Base-by-base conservation (phyloP, 1,284 basidiomycete genomes). In the Caloboletus firmus region DNA sequence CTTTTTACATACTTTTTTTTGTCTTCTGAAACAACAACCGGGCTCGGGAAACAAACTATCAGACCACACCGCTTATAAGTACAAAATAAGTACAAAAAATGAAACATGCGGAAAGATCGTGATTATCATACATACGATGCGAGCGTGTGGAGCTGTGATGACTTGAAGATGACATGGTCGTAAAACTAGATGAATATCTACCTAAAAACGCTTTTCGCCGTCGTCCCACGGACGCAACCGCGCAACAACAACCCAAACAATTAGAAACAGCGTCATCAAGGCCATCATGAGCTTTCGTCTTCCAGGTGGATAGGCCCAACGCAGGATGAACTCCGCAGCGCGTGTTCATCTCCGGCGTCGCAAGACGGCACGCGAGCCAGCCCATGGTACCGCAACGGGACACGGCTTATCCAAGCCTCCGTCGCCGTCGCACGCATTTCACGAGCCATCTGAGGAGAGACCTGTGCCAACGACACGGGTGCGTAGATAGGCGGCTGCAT, bases 371-470 rank as follows among this genome's bases (percentile, higher is more conserved):
- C 31, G 5, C 49, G 55, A 20, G 26, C n/a, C 15, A 20, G 39
- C 22, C 31, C 40, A 31, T 43, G 51, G 15, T 39, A 13, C 11
- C 56, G 56, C n/a, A 53, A 39, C 26, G 55, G 56, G 5, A 35
- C 50, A 10, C 64, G 64, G 50, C 57, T 62, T 32, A 89, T 75
- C 87, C 87, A 89, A 12, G 83, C 85, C 62, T 87, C 85, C 31
- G 75, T 82, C 24, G 84, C 84, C 43, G 76, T 76, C 55, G 81
- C 74, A n/a, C 80, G 78, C 13, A 82, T 65, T 31, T 80, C 77
- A 12, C 56, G 10, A 1, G 58, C 68, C n/a, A 78, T 72, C 35
- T 73, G 64, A 32, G 81, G 77, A 4, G 81, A 73, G 18, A 89
- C 70, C 13, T 79, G 75, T 56, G 71, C 75, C 36, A 85, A 65